These are phyloP conservation scores for Trichophyton equinum DNA, from an alignment of 2,329 filamentous ascomycete genomes.

Conservation along the genomic window DNA sequence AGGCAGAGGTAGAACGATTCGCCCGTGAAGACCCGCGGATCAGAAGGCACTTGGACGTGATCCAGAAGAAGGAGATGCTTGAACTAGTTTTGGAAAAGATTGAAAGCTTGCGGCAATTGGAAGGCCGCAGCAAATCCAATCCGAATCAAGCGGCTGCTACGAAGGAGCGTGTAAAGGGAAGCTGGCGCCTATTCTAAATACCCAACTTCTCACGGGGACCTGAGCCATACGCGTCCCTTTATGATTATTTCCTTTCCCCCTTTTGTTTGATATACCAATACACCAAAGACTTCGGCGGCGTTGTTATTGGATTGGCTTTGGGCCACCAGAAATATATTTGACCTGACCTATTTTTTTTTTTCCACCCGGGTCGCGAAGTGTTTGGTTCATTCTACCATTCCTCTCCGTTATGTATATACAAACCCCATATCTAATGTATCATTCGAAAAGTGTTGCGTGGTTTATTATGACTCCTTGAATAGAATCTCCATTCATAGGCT, in stretches of 20 bases:
- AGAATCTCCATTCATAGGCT: background rate
- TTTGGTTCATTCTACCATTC: background rate
- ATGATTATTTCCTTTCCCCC: background rate
- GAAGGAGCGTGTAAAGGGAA: conserved; percentile 26
- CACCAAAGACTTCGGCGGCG: background rate
- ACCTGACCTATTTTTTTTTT: background rate
- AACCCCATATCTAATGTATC: background rate
- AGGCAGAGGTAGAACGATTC: conserved; percentile 75
- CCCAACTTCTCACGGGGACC: background rate
- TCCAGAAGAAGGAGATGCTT: conserved; percentile 78
- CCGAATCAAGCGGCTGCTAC: conserved; percentile 25
- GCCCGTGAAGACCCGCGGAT: conserved; percentile 90
- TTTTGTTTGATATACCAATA: background rate
- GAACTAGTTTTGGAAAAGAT: conserved; percentile 94
- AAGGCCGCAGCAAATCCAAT: conserved; percentile 54
- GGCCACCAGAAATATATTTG: background rate
- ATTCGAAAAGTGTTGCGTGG: background rate
- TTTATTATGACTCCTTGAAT: background rate
- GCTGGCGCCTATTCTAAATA: conserved; percentile 34
- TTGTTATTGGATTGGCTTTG: background rate
- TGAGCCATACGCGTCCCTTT: background rate
- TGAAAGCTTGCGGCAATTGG: conserved; percentile 74
- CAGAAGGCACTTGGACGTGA: conserved; percentile 76
- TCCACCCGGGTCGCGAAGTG: background rate
- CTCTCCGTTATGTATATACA: conserved; percentile 1